These are phyloP conservation scores for Pythium aristosporum DNA, from an alignment of 352 stramenopile species.

Conservation along the genomic window DNA sequence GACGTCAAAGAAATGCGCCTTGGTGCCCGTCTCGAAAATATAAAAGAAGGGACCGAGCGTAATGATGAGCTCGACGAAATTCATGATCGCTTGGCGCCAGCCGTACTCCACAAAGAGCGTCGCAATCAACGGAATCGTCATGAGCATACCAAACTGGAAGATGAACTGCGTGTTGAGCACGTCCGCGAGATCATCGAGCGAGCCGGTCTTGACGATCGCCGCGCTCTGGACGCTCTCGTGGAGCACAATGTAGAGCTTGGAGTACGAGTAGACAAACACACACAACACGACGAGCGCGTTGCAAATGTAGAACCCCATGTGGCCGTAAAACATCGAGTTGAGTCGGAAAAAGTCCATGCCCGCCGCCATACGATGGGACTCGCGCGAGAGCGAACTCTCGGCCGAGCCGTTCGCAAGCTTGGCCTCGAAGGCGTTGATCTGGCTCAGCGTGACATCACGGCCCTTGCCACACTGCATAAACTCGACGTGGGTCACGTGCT, in stretches of 20 bases:
- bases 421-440: constrained; percentile 87
- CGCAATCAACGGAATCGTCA: constrained; percentile 83
- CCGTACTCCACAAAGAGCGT: constrained; percentile 83
- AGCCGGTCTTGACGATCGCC: constrained; percentile 74
- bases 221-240: constrained; percentile 68
- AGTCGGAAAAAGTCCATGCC: constrained; percentile 89
- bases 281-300: constrained; percentile 79
- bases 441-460: constrained; percentile 84
- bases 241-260: constrained; percentile 85
- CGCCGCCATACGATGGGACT: constrained; percentile 77
- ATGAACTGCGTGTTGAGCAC: constrained; percentile 87
- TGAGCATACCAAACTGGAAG: constrained; percentile 89
- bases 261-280: constrained; percentile 81
- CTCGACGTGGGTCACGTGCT: constrained; percentile 77
- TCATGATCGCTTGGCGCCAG: constrained; percentile 76
- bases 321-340: constrained; percentile 89
- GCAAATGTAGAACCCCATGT: constrained; percentile 90
- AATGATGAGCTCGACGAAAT: constrained; percentile 81
- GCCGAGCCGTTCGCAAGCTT: constrained; percentile 83
- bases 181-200: constrained; percentile 69
- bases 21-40: constrained; percentile 86
- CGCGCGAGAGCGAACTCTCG: constrained; percentile 78
- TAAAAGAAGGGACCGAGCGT: constrained; percentile 86
- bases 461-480: constrained; percentile 90
- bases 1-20: constrained; percentile 85